Base-by-base conservation (phyloP, 2,329 filamentous ascomycete genomes). In the Scleromitrula shiraiana region DNA sequence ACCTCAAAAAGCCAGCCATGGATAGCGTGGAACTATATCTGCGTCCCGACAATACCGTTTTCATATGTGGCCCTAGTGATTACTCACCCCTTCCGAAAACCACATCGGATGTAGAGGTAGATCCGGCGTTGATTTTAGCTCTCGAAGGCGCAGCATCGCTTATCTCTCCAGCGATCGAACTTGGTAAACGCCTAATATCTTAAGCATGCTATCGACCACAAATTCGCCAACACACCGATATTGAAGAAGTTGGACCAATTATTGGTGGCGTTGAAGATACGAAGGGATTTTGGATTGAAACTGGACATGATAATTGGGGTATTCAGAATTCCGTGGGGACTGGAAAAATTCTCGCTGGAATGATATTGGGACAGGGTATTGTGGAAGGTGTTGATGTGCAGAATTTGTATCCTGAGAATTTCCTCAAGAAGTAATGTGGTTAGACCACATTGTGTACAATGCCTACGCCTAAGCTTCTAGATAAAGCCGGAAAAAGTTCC, bases 191-290 rank as follows among this genome's bases (percentile, higher is more conserved):
- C n/a, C 7, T 39, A 7, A 33, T 38, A 24, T 30, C 23, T 3
- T 17, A 45, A 45, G 42, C 42, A 37, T 45, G 42, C 32, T 38
- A 20, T 17, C 27, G 24, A 24, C 42, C 42, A 14, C 33, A 45
- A 7, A 38, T 45, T 27, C 24, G 14, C 35, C 35, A 45, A 27
- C 42, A 45, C 38, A 33, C 24, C n/a, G 33, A 39, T 12, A 32
- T 15, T 12, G 42, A 45, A 39, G 24, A 15, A 3, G 33, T 39
- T n/a, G 33, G 42, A 14, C 33, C 33, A n/a, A 39, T 45, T 12
- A 33, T 38, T 14, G 42, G 42, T 2, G 24, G 14, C 3, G n/a
- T 38, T 8, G 22, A 33, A 22, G 24, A 26, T 45, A 19, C 38
- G 24, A 38, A 14, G 9, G 42, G 33, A 14, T 9, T 39, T 12